A percentile compares a stretch with the other conserved stretches of the same genome.
Conservation (phyloP, 2,329 filamentous ascomycete genomes). For the Dactylonectria estremocensis region DNA sequence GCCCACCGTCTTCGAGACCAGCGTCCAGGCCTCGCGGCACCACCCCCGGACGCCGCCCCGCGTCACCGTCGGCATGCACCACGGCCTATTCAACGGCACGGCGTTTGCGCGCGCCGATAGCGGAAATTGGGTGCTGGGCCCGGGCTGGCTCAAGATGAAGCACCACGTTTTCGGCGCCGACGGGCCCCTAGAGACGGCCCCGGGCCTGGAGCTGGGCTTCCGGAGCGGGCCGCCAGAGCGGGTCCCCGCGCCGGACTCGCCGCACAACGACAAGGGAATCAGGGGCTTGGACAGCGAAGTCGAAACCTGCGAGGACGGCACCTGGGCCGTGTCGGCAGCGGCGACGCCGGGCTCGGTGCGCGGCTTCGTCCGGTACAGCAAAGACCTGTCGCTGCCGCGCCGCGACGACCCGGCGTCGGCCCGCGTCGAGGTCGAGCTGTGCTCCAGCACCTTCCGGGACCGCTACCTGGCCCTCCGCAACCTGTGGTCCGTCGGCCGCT, state of each 20-base stretch:
- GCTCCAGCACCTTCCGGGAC: conserved; percentile 53
- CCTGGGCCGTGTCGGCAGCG: conserved; percentile 60
- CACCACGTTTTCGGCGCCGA: conserved; percentile 50
- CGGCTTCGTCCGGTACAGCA: conserved; percentile 54
- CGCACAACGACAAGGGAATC: conserved; percentile 53
- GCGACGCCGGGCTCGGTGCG: conserved; percentile 48
- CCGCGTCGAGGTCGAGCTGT: conserved; percentile 61
- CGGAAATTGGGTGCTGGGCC: conserved; percentile 56
- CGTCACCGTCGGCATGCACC: conserved; percentile 53
- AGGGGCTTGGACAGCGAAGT: conserved; percentile 54
- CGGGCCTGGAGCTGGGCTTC: conserved; percentile 61
- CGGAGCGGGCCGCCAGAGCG: conserved; percentile 45
- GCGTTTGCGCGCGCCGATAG: conserved; percentile 59
- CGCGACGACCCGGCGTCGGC: conserved; percentile 41
- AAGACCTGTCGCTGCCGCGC: conserved; percentile 51
- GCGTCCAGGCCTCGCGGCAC: conserved; percentile 47
- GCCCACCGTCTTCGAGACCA: conserved; percentile 57
- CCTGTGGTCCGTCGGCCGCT: conserved; percentile 58
- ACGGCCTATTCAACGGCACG: conserved; percentile 52
- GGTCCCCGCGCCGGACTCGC: conserved; percentile 28
- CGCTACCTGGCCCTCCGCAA: conserved; percentile 61
- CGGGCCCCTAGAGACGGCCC: conserved; percentile 49
- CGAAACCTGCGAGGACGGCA: conserved; percentile 49
- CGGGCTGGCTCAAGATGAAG: conserved; percentile 48
- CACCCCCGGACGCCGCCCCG: conserved; percentile 44